phyloP scores from a whole-genome alignment of 495 filamentous ascomycete species.

The Pyrenula aspistea region DNA sequence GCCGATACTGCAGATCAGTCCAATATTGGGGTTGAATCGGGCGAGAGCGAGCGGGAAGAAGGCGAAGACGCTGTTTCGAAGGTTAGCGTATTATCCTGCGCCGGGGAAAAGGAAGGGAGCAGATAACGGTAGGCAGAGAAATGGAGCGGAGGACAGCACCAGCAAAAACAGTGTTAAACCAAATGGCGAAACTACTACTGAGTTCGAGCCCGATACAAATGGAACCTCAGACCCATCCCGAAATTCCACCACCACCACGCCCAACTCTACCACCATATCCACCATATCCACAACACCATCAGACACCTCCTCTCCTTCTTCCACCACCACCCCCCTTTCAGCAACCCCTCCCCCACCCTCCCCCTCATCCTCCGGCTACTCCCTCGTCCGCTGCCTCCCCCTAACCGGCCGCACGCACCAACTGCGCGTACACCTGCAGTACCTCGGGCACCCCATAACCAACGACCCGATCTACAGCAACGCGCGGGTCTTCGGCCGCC shows the following conservation, averaged over 20 bases:
- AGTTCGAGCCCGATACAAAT: too few relatives aligned
- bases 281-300: not conserved
- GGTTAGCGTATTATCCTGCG: slow-evolving; percentile 75
- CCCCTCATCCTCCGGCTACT: slow-evolving; percentile 57
- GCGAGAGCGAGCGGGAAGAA: slow-evolving; percentile 86
- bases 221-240: too few relatives aligned
- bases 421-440: slow-evolving; percentile 88
- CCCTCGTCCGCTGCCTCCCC: slow-evolving; percentile 86
- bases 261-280: not conserved
- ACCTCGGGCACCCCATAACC: slow-evolving; percentile 83
- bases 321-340: slow-evolving; percentile 14
- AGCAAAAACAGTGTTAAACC: slow-evolving; percentile 12
- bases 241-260: not conserved
- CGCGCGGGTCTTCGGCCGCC: slow-evolving; percentile 74
- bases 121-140: slow-evolving; percentile 6
- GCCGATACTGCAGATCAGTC: slow-evolving; percentile 86
- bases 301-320: not conserved
- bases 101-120: slow-evolving; percentile 4
- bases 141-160: too few relatives aligned
- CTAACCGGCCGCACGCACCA: slow-evolving; percentile 93
- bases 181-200: slow-evolving; percentile 10
- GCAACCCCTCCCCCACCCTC: slow-evolving; percentile 16
- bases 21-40: slow-evolving; percentile 86
- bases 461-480: slow-evolving; percentile 98
- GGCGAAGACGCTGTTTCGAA: slow-evolving; percentile 80